Conservation (phyloP, 495 filamentous ascomycete genomes). For the Aspergillus saccharolyticus region DNA sequence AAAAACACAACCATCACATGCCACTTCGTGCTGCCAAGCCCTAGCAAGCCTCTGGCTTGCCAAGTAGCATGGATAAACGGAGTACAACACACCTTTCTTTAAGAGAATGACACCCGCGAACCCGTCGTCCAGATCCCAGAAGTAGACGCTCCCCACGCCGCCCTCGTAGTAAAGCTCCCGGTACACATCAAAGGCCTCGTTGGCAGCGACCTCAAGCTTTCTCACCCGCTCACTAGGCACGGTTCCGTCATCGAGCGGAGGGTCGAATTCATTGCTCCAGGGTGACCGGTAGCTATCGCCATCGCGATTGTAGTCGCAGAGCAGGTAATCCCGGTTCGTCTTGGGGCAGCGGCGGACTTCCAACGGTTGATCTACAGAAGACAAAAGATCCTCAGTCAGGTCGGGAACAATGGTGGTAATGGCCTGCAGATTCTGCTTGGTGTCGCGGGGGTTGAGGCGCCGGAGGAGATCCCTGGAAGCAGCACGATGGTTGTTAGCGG, state of each 20-base stretch:
- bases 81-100: constrained; percentile 75
- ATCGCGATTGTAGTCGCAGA: constrained; percentile 99
- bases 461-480: constrained; percentile 86
- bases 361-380: constrained; percentile 93
- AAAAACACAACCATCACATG: background rate
- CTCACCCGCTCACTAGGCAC: constrained; percentile 81
- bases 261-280: constrained; percentile 98
- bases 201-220: constrained; percentile 87
- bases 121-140: constrained; percentile 98
- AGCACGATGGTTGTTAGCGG: constrained; percentile 22
- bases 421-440: constrained; percentile 72
- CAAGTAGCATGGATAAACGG: background rate
- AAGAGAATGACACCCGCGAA: constrained; percentile 94
- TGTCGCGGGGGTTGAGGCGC: constrained; percentile 90
- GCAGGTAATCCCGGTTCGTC: constrained; percentile 90
- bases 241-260: constrained; percentile 71
- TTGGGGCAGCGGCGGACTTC: constrained; percentile 78
- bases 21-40: no score
- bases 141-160: constrained; percentile 89
- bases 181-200: constrained; percentile 96
- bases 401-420: constrained; percentile 83
- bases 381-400: constrained; percentile 95
- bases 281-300: constrained; percentile 94
- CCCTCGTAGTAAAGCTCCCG: constrained; percentile 97
- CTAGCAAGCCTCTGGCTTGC: background rate